Percentiles rank a stretch among this genome's conserved stretches.
phyloP scores from a whole-genome alignment of 2,329 filamentous ascomycete species.

The Alternaria arborescens region DNA sequence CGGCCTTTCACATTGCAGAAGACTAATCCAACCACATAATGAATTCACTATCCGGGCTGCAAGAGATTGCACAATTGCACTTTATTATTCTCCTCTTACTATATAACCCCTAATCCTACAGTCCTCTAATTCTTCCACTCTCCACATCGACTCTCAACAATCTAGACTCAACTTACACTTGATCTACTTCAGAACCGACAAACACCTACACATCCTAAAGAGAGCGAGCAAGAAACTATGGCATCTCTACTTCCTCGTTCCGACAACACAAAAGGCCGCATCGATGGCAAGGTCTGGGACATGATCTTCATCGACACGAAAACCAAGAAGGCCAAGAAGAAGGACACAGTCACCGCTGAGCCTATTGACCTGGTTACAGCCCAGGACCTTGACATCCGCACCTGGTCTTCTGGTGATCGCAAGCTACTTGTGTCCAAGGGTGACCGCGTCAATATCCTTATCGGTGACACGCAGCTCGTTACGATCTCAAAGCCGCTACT shows the following conservation, averaged over 20 bases:
- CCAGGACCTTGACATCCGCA: background rate
- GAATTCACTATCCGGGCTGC: background rate
- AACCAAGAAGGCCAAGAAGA: background rate
- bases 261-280: too few species aligned
- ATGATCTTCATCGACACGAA: background rate
- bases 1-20: background rate
- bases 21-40: background rate
- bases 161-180: background rate
- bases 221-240: too few species aligned
- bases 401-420: background rate
- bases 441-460: rapidly evolving
- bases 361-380: background rate
- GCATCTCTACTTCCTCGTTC: too few species aligned
- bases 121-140: background rate
- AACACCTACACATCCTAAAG: too few species aligned
- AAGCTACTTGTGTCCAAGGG: background rate
- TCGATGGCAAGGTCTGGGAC: background rate
- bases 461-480: background rate
- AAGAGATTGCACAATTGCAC: background rate
- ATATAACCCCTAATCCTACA: background rate
- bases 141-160: background rate
- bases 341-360: too few species aligned
- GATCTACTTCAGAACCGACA: background rate
- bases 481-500: background rate
- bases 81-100: background rate